Conservation (phyloP, 176 grass and related monocot genomes). For the Chloris gayana region DNA sequence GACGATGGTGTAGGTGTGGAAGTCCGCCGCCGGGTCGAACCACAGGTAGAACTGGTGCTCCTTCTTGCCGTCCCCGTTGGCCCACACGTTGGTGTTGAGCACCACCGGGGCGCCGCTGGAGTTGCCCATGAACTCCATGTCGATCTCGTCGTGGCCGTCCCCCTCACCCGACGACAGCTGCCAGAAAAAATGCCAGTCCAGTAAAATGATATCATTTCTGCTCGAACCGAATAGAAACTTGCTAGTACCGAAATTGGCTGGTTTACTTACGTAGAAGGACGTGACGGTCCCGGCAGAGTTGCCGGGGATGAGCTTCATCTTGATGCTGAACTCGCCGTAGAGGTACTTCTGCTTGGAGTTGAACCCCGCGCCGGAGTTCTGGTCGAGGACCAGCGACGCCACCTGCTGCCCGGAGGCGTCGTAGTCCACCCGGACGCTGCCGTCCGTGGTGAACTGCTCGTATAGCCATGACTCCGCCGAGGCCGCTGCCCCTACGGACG, state of each 20-base stretch:
- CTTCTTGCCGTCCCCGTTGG: slow-evolving; percentile 57
- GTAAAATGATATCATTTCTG: no score
- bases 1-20: slow-evolving; percentile 50
- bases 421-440: slow-evolving; percentile 28
- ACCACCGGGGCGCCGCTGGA: slow-evolving; percentile 1
- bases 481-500: background rate
- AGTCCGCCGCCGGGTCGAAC: slow-evolving; percentile 50
- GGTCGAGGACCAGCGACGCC: slow-evolving; percentile 16
- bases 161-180: slow-evolving; percentile 44
- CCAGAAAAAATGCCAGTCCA: no score
- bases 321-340: slow-evolving; percentile 49
- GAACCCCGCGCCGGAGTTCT: slow-evolving; percentile 10
- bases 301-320: slow-evolving; percentile 54
- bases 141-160: slow-evolving; percentile 48
- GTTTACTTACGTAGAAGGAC: slow-evolving; percentile 28
- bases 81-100: slow-evolving; percentile 64
- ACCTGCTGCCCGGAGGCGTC: slow-evolving; percentile 25
- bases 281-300: slow-evolving; percentile 60
- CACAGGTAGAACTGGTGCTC: slow-evolving; percentile 67
- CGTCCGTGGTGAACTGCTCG: slow-evolving; percentile 40
- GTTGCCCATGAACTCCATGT: slow-evolving; percentile 69
- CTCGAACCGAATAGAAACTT: no score
- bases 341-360: slow-evolving; percentile 36
- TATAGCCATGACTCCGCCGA: slow-evolving; percentile 39
- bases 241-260: no score